Evolutionary conservation across 2,329 filamentous ascomycete genomes (phyloP).

Genomic region (Diatrype stigma): DNA sequence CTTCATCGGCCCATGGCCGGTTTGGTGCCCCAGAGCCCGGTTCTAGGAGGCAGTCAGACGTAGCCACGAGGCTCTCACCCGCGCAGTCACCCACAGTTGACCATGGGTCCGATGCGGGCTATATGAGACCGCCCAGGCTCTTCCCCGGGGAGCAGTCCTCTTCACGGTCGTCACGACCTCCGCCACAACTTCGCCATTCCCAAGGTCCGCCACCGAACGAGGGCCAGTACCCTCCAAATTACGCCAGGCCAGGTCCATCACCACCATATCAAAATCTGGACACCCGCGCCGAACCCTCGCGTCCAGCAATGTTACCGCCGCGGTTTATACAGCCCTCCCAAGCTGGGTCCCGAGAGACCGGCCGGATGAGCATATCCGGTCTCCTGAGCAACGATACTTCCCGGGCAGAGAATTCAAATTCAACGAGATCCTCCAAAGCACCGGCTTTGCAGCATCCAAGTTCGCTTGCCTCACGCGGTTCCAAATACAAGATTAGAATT

Average conservation of each 20-base stretch:
- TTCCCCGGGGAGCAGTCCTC: slow-evolving; percentile 13
- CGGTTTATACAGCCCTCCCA: slow-evolving; percentile 18
- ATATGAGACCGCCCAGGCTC: slow-evolving; percentile 11
- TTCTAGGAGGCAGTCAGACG: slow-evolving; percentile 12
- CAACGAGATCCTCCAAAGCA: slow-evolving; percentile 15
- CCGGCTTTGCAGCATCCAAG: slow-evolving; percentile 10
- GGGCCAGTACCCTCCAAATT: slow-evolving; percentile 12
- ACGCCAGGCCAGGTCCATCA: slow-evolving; percentile 13
- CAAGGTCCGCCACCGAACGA: slow-evolving; percentile 12
- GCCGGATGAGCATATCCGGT: slow-evolving; percentile 28
- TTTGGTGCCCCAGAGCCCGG: background rate
- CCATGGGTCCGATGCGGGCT: slow-evolving; percentile 17
- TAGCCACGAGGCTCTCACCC: slow-evolving; percentile 13
- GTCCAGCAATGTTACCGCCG: slow-evolving; percentile 12
- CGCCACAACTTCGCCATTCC: slow-evolving; percentile 10
- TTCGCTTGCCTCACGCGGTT: slow-evolving; percentile 11
- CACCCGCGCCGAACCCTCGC: slow-evolving; percentile 11
- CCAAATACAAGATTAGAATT: slow-evolving; percentile 50
- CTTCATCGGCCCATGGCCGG: slow-evolving; percentile 12
- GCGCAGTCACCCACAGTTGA: slow-evolving; percentile 15
- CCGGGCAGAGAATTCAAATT: slow-evolving; percentile 8
- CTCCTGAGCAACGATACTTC: slow-evolving; percentile 23
- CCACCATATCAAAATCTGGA: slow-evolving; percentile 15
- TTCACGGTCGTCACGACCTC: slow-evolving; percentile 11
- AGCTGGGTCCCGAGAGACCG: slow-evolving; percentile 19